Conservation (phyloP, 352 stramenopile genomes). For the Globisporangium viniferum region DNA sequence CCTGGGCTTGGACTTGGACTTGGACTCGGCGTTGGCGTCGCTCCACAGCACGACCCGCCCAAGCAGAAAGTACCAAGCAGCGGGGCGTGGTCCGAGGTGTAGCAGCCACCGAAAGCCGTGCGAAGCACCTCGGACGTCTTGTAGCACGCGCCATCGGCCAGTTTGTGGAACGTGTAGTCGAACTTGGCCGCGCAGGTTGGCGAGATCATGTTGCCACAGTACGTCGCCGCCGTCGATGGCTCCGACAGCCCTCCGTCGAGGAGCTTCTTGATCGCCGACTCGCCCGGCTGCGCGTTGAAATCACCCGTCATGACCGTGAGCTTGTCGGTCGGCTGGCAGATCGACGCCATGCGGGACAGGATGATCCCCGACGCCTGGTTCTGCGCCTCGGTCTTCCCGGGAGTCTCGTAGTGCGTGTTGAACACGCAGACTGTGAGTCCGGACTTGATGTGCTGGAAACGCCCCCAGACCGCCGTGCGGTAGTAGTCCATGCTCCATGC, state of each 20-base stretch:
- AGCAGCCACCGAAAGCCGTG: slow-evolving; percentile 61
- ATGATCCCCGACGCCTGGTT: slow-evolving; percentile 65
- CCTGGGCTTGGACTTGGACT: slow-evolving; percentile 2
- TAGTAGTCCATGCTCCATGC: slow-evolving; percentile 75
- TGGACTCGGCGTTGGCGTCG: slow-evolving; percentile 13
- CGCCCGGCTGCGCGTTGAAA: slow-evolving; percentile 63
- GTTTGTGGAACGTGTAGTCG: slow-evolving; percentile 53
- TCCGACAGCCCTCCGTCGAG: slow-evolving; percentile 44
- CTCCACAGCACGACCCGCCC: slow-evolving; percentile 50
- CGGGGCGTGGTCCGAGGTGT: slow-evolving; percentile 73
- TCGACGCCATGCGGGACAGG: slow-evolving; percentile 34
- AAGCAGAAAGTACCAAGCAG: slow-evolving; percentile 58
- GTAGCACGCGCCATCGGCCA: slow-evolving; percentile 43
- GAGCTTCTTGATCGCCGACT: slow-evolving; percentile 57
- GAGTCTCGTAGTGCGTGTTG: slow-evolving; percentile 84
- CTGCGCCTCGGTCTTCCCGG: slow-evolving; percentile 69
- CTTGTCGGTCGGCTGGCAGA: slow-evolving; percentile 60
- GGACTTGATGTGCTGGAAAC: slow-evolving; percentile 63
- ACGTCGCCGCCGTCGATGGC: slow-evolving; percentile 44
- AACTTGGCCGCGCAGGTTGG: slow-evolving; percentile 63
- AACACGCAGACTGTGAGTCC: slow-evolving; percentile 65
- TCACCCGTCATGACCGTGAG: slow-evolving; percentile 63
- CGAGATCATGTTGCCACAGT: slow-evolving; percentile 66
- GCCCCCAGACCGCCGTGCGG: slow-evolving; percentile 62
- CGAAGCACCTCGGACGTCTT: slow-evolving; percentile 54